Base-by-base conservation (phyloP, 805 yeast genomes). In the Hanseniaspora thailandica region DNA sequence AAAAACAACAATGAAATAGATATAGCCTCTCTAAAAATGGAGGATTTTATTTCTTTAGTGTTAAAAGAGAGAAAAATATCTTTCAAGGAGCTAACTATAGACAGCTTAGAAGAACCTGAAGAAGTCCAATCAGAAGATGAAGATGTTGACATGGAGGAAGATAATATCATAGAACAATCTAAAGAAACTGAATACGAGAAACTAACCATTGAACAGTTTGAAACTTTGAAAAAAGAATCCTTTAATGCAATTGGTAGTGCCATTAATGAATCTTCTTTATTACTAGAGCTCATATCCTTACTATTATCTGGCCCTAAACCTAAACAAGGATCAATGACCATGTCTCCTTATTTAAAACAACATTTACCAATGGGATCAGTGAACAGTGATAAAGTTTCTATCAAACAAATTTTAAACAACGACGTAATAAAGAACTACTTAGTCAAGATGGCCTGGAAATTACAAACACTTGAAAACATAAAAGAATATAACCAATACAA, bases 221-320 rank as follows among this genome's bases (percentile, higher is more conserved):
- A 69, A 46, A 70, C 69, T 43, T 72, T 76, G 17, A 80, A 80
- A 61, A 62, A 68, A n/a, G 78, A 79, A 55, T 72, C 82, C 40
- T 59, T 81, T 15, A 71, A 69, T 17, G 70, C 72, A 41, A 71
- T 84, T 30, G 75, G 77, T 52, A 66, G 78, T 0, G 95, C 97
- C 1, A 71, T 86, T 59, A 93, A 90, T 63, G 97, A 93, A 63
- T 81, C 95, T 0, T 88, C 96, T 0, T 67, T 93, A 36, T 82
- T 95, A 1, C 70, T 89, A 55, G 98, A 90, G 63, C 85, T 89
- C 57, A 82, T 90, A 1, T 86, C 96, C 1, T 71, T 90, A 56
- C 69, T 93, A 55, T 75, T 90, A 41, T 84, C 96, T 19, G 76
- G 86, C 10, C 78, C 79, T 10, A 76, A 93, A 57, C 96, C 96